Evolutionary conservation across 2,329 filamentous ascomycete species (phyloP).

Genomic region (Stagonosporopsis chrysanthemi): DNA sequence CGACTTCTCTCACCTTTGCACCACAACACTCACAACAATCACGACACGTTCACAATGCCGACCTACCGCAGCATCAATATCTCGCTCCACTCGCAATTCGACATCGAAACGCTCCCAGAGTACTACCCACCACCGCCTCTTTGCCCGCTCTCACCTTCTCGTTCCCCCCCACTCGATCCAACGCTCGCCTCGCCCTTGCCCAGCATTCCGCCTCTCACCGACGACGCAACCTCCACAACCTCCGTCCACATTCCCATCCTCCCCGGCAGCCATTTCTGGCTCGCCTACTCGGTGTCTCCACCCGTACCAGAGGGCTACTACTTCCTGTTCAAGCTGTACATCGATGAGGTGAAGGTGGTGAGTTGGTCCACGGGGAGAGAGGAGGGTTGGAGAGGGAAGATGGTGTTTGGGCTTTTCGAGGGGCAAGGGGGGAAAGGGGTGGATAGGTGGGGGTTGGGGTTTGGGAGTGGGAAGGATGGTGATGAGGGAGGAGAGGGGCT

Average conservation of each 20-base stretch:
- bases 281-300: conserved; percentile 48
- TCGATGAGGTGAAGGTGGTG: conserved; percentile 49
- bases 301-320: conserved; percentile 41
- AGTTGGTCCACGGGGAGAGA: conserved; percentile 56
- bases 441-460: conserved; percentile 54
- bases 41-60: conserved; percentile 32
- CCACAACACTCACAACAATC: neutral
- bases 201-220: conserved; percentile 19
- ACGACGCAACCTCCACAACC: conserved; percentile 40
- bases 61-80: conserved; percentile 50
- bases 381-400: conserved; percentile 54
- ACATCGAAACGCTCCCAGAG: conserved; percentile 50
- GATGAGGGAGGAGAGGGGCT: conserved; percentile 29
- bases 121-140: conserved; percentile 33
- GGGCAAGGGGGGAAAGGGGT: conserved; percentile 40
- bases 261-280: conserved; percentile 54
- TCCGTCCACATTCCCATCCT: conserved; percentile 47
- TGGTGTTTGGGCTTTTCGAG: conserved; percentile 55
- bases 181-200: neutral
- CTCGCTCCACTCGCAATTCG: conserved; percentile 53
- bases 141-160: conserved; percentile 23
- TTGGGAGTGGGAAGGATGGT: conserved; percentile 31
- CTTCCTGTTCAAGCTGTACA: conserved; percentile 58
- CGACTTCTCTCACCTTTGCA: neutral
- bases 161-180: neutral